Evolutionary conservation across 805 yeast genomes (phyloP).

Genomic region (Isabelozyma heimii): DNA sequence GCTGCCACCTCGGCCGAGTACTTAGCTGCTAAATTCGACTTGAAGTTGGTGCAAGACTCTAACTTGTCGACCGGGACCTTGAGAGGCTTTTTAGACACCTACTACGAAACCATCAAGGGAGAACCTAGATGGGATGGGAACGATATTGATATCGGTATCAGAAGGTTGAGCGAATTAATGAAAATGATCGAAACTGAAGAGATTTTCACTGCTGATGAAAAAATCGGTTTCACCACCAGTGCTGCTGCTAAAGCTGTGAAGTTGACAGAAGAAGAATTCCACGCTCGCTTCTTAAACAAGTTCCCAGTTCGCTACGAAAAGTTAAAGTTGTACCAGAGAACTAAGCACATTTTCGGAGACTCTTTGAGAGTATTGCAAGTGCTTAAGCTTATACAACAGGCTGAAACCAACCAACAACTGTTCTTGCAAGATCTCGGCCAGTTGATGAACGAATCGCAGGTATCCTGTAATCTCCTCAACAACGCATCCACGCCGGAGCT

Average conservation of each 20-base stretch:
- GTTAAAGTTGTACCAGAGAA: conserved; percentile 55
- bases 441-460: conserved; percentile 60
- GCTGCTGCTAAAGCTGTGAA: conserved; percentile 46
- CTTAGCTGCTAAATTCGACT: conserved; percentile 47
- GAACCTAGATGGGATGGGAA: conserved; percentile 42
- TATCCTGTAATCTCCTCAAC: conserved; percentile 45
- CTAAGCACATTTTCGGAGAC: conserved; percentile 63
- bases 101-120: conserved; percentile 30
- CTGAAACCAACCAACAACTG: conserved; percentile 9
- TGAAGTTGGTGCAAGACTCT: conserved; percentile 45
- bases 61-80: conserved; percentile 57
- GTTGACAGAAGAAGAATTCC: conserved; percentile 40
- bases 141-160: conserved; percentile 40
- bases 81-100: conserved; percentile 60
- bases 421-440: conserved; percentile 48
- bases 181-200: conserved; percentile 37
- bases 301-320: conserved; percentile 57
- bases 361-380: conserved; percentile 56
- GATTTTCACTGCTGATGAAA: conserved; percentile 28
- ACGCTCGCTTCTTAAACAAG: conserved; percentile 41
- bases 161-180: conserved; percentile 39
- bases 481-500: conserved; percentile 58
- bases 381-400: conserved; percentile 35
- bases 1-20: conserved; percentile 65
- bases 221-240: conserved; percentile 49